Evolutionary conservation across 2,329 filamentous ascomycete genomes (phyloP), one percentile per base, ranked within the genome.

Genomic region (Ophiosphaerella narmari): DNA sequence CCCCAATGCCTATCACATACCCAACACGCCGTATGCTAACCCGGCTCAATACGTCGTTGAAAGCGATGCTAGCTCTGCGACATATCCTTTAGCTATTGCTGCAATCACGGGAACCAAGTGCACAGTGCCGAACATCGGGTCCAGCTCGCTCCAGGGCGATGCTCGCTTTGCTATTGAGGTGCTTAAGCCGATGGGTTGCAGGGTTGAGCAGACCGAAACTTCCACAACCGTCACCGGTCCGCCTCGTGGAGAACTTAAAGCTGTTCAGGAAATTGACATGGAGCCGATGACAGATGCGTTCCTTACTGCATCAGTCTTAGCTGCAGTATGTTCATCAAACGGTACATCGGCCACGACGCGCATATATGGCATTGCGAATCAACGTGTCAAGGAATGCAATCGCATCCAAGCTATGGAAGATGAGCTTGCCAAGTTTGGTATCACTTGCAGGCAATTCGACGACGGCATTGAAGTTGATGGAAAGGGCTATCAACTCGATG

Each of bases 211-310:
- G 74, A 90, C 88, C 0, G 85, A 85, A 46, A 86, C 82, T 14
- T 95, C 92, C 1, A 99, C 94, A 1, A 97, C 92, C 0, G 94
- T 99, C 7, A 96, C 88, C 7, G 94, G 94, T 1, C 94, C 94
- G n/a, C 75, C 83, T 2, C 74, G 81, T 47, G 93, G 94, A 9
- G 75, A 82, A 13, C 77, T 99, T 34, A 86, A 86, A 62, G 87
- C 90, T 0, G 78, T 99, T 11, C 77, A 86, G 14, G 88, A 93
- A 51, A 86, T 99, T 24, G 92, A 99, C 67, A 99, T 99, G 94
- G 94, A 97, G 73, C 89, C 93, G 1, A 99, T 99, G 94, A 99
- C 94, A 0, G 94, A 99, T 74, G 94, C 94, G 41, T 99, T 99
- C 80, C 81, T 99, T 44, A 97, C 92, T 4, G 94, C 94, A 14